Base-by-base conservation (phyloP, 2,329 filamentous ascomycete genomes). In the Ophiosphaerella narmari region DNA sequence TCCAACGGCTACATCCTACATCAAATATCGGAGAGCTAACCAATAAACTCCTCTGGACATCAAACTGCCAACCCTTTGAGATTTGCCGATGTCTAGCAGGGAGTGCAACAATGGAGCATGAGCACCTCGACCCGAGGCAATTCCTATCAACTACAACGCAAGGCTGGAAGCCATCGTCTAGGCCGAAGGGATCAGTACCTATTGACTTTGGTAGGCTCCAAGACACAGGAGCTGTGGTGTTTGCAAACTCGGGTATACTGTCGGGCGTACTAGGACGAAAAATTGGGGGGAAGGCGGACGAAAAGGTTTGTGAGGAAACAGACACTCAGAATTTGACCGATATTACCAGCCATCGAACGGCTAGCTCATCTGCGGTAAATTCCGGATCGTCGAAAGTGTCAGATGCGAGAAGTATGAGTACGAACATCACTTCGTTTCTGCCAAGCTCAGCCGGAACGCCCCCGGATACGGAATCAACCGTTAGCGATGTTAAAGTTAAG, bases 121-220 rank as follows among this genome's bases (percentile, higher is more conserved):
- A 40, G n/a, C 44, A 46, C 40, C 3, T 21, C 29, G 21, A 39
- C 23, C 44, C 44, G 6, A 16, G 29, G n/a, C 44, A 46, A 29
- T 39, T 35, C 11, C 36, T 46, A 16, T n/a, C 34, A 24, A 39
- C 44, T n/a, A 34, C 9, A 16, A 39, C 23, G 24, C 13, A 14
- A 14, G 8, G 9, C 9, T 29, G 16, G 29, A 44, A 44, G 8
- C 21, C 21, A 2, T 14, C 33, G 5, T 35, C 13, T 4, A 35
- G 13, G 9, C 33, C 14, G n/a, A 44, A 44, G 23, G 34, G 11
- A 6, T 38, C 43, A 12, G 6, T 21, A 4, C 24, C 37, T 6
- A 18, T 46, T 29, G 44, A 46, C 13, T 24, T 46, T 3, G 5
- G 11, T 12, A 46, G 8, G 16, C 14, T 46, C 1, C n/a, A 40